phyloP scores from a whole-genome alignment of 2,329 filamentous ascomycete genomes.

The Huntiella bhutanensis region DNA sequence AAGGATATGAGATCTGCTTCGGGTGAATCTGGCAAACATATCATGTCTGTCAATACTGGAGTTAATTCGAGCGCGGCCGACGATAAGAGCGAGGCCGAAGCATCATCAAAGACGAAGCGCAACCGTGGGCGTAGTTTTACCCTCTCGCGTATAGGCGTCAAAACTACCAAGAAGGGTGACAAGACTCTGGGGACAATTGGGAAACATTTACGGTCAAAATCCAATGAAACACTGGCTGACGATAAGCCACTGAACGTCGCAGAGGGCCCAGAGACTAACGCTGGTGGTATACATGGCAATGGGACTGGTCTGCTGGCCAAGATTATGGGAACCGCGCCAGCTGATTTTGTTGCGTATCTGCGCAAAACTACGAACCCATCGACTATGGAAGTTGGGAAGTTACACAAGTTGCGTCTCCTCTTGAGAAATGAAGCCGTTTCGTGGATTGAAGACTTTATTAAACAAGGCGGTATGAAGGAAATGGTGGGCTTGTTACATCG shows the following conservation, averaged over 20 bases:
- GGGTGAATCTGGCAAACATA: background rate
- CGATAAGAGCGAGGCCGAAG: conserved; percentile 21
- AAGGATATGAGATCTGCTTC: conserved; percentile 2
- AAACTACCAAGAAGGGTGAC: conserved; percentile 34
- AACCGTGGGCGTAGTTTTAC: conserved; percentile 63
- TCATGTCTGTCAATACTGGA: conserved; percentile 14
- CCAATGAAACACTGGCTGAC: conserved; percentile 47
- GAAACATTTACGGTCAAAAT: conserved; percentile 51
- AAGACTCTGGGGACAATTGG: conserved; percentile 27
- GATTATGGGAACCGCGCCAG: conserved; percentile 52
- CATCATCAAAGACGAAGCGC: conserved; percentile 30
- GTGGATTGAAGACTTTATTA: conserved; percentile 87
- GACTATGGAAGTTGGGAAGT: conserved; percentile 74
- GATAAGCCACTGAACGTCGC: conserved; percentile 30
- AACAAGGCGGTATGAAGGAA: conserved; percentile 78
- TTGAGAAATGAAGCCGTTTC: conserved; percentile 86
- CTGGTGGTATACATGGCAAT: conserved; percentile 18
- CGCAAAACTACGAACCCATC: conserved; percentile 65
- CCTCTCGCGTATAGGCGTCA: conserved; percentile 32
- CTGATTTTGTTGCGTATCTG: conserved; percentile 74
- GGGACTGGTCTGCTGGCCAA: conserved; percentile 43
- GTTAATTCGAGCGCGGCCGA: conserved; percentile 16
- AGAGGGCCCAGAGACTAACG: conserved; percentile 26
- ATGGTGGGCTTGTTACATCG: conserved; percentile 71
- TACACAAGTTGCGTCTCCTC: conserved; percentile 80